Percentiles rank a stretch among this genome's conserved stretches.
These are phyloP conservation scores for Fusarium dlaminii DNA, from an alignment of 2,329 filamentous ascomycete genomes.

Conservation along the genomic window DNA sequence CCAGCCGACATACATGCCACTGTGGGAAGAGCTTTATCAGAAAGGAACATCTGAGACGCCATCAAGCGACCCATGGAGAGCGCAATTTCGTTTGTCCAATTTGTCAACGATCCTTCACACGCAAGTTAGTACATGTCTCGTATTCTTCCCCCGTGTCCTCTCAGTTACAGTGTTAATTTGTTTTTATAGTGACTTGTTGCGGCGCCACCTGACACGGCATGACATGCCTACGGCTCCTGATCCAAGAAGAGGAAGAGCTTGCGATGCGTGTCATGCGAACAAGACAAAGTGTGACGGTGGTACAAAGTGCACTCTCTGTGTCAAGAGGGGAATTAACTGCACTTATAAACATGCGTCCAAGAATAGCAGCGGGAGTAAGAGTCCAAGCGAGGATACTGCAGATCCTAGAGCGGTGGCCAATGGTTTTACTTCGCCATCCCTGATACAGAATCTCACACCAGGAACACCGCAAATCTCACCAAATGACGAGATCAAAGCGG, in stretches of 20 bases:
- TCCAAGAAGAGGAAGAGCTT: slow-evolving; percentile 51
- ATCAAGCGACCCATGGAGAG: slow-evolving; percentile 52
- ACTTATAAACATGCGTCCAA: slow-evolving; percentile 45
- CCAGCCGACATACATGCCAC: slow-evolving; percentile 48
- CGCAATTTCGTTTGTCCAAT: slow-evolving; percentile 48
- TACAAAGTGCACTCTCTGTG: slow-evolving; percentile 51
- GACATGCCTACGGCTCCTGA: slow-evolving; percentile 44
- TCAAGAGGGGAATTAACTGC: slow-evolving; percentile 51
- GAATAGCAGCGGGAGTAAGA: slow-evolving; percentile 6
- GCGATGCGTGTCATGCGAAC: slow-evolving; percentile 55
- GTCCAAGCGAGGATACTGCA: neutral
- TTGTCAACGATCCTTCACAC: slow-evolving; percentile 52
- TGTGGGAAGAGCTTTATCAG: slow-evolving; percentile 53
- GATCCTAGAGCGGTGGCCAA: neutral
- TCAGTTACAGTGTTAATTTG: neutral
- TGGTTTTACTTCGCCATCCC: neutral
- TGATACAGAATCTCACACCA: neutral
- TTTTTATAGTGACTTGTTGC: slow-evolving; percentile 48
- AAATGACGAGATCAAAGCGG: slow-evolving; percentile 10
- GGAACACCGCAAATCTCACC: neutral
- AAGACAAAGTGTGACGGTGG: slow-evolving; percentile 58
- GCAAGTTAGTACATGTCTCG: slow-evolving; percentile 46
- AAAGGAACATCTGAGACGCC: slow-evolving; percentile 53
- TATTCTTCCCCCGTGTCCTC: neutral
- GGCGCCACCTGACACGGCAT: slow-evolving; percentile 51